These are phyloP conservation scores for Stagonosporopsis rhizophila DNA, from an alignment of 2,329 filamentous ascomycete genomes.

Conservation along the genomic window DNA sequence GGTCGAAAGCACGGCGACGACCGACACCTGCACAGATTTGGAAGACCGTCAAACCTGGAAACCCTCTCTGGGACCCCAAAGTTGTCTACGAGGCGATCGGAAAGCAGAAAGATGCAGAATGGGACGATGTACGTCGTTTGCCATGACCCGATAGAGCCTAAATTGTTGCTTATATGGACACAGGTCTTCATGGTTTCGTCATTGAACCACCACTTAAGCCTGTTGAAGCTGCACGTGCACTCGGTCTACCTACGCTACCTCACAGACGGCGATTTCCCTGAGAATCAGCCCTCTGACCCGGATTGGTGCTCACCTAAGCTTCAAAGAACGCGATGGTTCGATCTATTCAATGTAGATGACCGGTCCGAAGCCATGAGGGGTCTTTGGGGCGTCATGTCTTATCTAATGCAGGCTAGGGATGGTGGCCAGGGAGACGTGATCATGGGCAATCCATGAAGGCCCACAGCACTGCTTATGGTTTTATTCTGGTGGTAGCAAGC, in stretches of 20 bases:
- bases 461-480: neutral
- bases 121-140: conserved; percentile 60
- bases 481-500: neutral
- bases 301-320: conserved; percentile 61
- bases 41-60: conserved; percentile 60
- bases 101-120: conserved; percentile 55
- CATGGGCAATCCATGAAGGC: conserved; percentile 5
- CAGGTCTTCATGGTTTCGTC: conserved; percentile 69
- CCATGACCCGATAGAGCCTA: neutral
- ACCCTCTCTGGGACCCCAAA: conserved; percentile 63
- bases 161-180: conserved; percentile 1
- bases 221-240: conserved; percentile 66
- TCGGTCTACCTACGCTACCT: conserved; percentile 63
- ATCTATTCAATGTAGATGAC: conserved; percentile 62
- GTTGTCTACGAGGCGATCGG: conserved; percentile 65
- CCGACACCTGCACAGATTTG: conserved; percentile 59
- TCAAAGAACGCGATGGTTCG: conserved; percentile 65
- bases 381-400: conserved; percentile 65
- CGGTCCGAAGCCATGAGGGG: conserved; percentile 63
- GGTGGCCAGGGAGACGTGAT: conserved; percentile 12
- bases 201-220: conserved; percentile 67
- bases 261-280: conserved; percentile 51
- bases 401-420: conserved; percentile 50
- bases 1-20: conserved; percentile 48
- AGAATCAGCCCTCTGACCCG: conserved; percentile 32